Evolutionary conservation across 805 yeast genomes (phyloP).

Genomic region (Hanseniaspora lindneri): DNA sequence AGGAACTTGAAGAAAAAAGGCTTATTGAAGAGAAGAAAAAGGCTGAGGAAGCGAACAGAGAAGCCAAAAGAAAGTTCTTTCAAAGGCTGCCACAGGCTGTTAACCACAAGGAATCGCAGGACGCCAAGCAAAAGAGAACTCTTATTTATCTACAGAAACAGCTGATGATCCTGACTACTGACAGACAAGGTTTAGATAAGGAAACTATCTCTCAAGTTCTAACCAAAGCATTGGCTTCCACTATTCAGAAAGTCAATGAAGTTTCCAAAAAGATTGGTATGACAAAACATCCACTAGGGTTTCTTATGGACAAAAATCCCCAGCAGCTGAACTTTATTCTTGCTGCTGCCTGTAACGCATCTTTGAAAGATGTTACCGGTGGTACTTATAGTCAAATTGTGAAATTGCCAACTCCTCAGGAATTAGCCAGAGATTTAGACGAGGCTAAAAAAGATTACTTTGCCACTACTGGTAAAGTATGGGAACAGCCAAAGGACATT

Average conservation of each 20-base stretch:
- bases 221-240: slow-evolving; percentile 85
- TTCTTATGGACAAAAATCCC: slow-evolving; percentile 69
- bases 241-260: slow-evolving; percentile 78
- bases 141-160: slow-evolving; percentile 78
- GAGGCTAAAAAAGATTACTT: slow-evolving; percentile 16
- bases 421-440: slow-evolving; percentile 16
- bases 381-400: slow-evolving; percentile 39
- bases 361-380: slow-evolving; percentile 50
- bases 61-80: slow-evolving; percentile 25
- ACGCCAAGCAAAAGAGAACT: slow-evolving; percentile 40
- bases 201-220: slow-evolving; percentile 73
- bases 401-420: slow-evolving; percentile 23
- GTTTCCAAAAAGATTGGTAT: slow-evolving; percentile 79
- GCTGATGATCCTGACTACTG: slow-evolving; percentile 65
- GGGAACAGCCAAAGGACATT: slow-evolving; percentile 18
- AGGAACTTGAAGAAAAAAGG: slow-evolving; percentile 60
- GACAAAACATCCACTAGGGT: slow-evolving; percentile 64
- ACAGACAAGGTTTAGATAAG: slow-evolving; percentile 61
- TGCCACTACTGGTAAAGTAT: slow-evolving; percentile 11
- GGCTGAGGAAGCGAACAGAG: slow-evolving; percentile 17
- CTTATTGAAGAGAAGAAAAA: slow-evolving; percentile 38
- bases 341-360: slow-evolving; percentile 70
- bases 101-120: slow-evolving; percentile 26
- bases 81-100: slow-evolving; percentile 28
- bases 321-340: slow-evolving; percentile 66